phyloP scores from a whole-genome alignment of 768 basidiomycete species.

The Boletus insuetus region DNA sequence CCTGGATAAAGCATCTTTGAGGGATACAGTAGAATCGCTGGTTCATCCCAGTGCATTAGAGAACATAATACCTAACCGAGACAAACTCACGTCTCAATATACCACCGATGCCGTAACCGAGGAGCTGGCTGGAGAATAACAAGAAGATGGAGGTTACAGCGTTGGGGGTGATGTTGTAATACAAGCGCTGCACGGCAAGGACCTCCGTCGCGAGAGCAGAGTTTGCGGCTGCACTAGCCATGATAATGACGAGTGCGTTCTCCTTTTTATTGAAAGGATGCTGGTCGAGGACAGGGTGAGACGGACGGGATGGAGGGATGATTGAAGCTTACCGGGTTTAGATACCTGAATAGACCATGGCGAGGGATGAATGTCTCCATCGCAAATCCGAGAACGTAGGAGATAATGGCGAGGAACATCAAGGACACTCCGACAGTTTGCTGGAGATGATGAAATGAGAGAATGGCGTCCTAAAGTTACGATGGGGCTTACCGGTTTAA shows the following conservation, averaged over 20 bases:
- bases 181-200: conserved; percentile 52
- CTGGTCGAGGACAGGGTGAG: conserved; percentile 24
- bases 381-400: conserved; percentile 48
- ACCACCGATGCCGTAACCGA: conserved; percentile 55
- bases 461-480: background rate
- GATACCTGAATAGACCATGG: conserved; percentile 43
- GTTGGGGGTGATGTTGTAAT: conserved; percentile 52
- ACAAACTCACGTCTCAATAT: conserved; percentile 42
- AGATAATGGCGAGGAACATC: conserved; percentile 53
- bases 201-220: conserved; percentile 54
- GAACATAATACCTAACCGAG: background rate
- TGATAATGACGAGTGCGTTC: conserved; percentile 55
- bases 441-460: conserved; percentile 24
- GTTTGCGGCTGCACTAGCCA: conserved; percentile 54
- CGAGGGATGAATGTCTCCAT: conserved; percentile 47
- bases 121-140: conserved; percentile 33
- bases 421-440: conserved; percentile 51
- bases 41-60: conserved; percentile 1
- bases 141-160: conserved; percentile 44
- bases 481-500: conserved; percentile 44
- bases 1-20: conserved; percentile 46
- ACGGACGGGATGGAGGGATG: background rate
- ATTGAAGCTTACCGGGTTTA: conserved; percentile 41
- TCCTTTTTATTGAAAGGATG: conserved; percentile 60
- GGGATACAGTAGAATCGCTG: conserved; percentile 38